These are phyloP conservation scores for Yamadazyma sp. DNA, from an alignment of 1,139 yeast species.

Conservation along the genomic window DNA sequence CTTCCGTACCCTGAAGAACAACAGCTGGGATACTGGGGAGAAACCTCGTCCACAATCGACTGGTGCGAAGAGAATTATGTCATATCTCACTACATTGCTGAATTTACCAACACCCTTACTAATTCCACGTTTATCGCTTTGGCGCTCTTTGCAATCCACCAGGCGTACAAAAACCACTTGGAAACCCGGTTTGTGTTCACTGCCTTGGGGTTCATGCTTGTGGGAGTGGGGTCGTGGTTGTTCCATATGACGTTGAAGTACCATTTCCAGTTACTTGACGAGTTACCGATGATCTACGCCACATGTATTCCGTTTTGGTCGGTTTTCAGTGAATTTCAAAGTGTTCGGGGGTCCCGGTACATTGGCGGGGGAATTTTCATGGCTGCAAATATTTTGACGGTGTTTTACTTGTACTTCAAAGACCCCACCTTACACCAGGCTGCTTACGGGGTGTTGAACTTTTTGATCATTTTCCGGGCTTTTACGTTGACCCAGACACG, in stretches of 20 bases:
- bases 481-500: constrained; percentile 47
- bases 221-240: constrained; percentile 91
- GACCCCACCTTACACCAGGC: constrained; percentile 89
- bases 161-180: constrained; percentile 57
- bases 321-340: constrained; percentile 65
- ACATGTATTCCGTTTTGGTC: constrained; percentile 95
- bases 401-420: constrained; percentile 61
- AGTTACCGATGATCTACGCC: constrained; percentile 96
- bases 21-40: constrained; percentile 46
- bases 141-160: constrained; percentile 65
- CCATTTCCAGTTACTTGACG: constrained; percentile 88
- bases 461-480: constrained; percentile 59
- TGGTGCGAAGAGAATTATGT: constrained; percentile 98
- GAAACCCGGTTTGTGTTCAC: constrained; percentile 72
- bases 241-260: constrained; percentile 94
- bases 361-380: constrained; percentile 60
- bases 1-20: constrained; percentile 47
- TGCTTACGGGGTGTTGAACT: constrained; percentile 67
- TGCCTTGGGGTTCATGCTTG: constrained; percentile 78
- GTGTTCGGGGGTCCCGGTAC: constrained; percentile 33
- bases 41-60: constrained; percentile 74
- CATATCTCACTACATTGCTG: constrained; percentile 83
- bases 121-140: constrained; percentile 67
- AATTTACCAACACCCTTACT: constrained; percentile 78
- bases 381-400: constrained; percentile 56